Base-by-base conservation (phyloP, 176 grass and related monocot genomes). In the Zoysia japonica region DNA sequence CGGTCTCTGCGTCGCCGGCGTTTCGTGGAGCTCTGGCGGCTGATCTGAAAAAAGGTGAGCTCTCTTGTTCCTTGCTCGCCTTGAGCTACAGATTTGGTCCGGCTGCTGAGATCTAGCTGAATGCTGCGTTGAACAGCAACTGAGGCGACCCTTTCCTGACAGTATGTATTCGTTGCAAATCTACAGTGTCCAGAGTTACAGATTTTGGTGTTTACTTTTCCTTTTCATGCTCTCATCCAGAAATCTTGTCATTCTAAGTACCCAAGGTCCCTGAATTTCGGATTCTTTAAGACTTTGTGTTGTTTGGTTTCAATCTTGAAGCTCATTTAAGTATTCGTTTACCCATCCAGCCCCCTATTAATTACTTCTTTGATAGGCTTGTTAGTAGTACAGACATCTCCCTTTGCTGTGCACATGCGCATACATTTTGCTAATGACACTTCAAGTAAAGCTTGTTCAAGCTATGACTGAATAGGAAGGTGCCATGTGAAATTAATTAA, bases 21-120 rank as follows among this genome's bases (percentile, higher is more conserved):
- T 51, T 82, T 61, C 64, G 71, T 59, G 81, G 51, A n/a, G 74
- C 71, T 73, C 72, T 73, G 52, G 83, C 78, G 14, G 63, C 85
- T 61, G 85, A 86, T 74, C 71, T 54, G 65, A 62, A 15, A 67
- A 90, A 96, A 80, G 85, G 87, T 90, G 47, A 82, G 45, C 75
- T 45, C 50, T 70, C 71, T 80, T 74, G 79, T 39, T 65, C 51
- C 67, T 19, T 73, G 16, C 71, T 11, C 36, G n/a, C 75, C 9
- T 46, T 61, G 28, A 78, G 56, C 51, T 78, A 42, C 4, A 74
- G 74, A 79, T 73, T 57, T 15, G 71, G 3, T 55, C 3, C 46
- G 63, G 49, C 14, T 17, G 46, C 71, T 70, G 17, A 80, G 80
- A 80, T 75, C 48, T 75, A 37, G 87, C 56, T 67, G 13, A 85